Percentiles rank a stretch among this genome's conserved stretches.
Evolutionary conservation across 2,329 filamentous ascomycete genomes (phyloP).

Genomic region (Parascedosporium putredinis): DNA sequence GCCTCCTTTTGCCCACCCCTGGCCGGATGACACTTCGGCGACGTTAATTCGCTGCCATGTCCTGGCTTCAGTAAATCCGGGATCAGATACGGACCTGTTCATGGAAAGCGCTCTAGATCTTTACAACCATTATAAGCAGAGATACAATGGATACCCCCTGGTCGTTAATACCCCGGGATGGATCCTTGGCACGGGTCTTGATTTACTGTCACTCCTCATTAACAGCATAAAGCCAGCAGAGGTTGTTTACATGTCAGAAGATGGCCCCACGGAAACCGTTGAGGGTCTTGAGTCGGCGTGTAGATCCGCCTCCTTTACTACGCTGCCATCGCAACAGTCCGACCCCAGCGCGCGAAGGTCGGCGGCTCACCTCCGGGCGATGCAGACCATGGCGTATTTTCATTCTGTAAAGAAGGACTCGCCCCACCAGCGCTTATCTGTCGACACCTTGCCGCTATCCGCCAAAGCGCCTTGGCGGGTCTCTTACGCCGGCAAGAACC

Average conservation of each 20-base stretch:
- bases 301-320: conserved; percentile 28
- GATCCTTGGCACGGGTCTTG: conserved; percentile 60
- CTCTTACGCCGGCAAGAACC: conserved; percentile 37
- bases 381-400: conserved; percentile 77
- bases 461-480: conserved; percentile 50
- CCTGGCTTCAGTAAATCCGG: conserved; percentile 54
- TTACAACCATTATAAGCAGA: conserved; percentile 42
- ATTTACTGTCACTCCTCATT: conserved; percentile 50
- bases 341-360: conserved; percentile 45
- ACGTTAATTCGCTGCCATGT: conserved; percentile 51
- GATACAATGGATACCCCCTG: conserved; percentile 39
- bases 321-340: conserved; percentile 49
- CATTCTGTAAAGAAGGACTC: conserved; percentile 29
- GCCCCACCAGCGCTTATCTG: conserved; percentile 22
- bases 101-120: conserved; percentile 54
- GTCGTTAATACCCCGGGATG: conserved; percentile 68
- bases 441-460: conserved; percentile 46
- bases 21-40: conserved; percentile 10
- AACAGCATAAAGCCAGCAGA: conserved; percentile 43
- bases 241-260: conserved; percentile 58
- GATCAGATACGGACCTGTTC: conserved; percentile 57
- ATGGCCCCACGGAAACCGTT: conserved; percentile 48
- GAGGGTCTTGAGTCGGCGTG: conserved; percentile 38
- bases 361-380: conserved; percentile 54
- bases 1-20: conserved; percentile 55